Base-by-base conservation (phyloP, 2,329 filamentous ascomycete species). In the Phyllosticta paracitricarpa region DNA sequence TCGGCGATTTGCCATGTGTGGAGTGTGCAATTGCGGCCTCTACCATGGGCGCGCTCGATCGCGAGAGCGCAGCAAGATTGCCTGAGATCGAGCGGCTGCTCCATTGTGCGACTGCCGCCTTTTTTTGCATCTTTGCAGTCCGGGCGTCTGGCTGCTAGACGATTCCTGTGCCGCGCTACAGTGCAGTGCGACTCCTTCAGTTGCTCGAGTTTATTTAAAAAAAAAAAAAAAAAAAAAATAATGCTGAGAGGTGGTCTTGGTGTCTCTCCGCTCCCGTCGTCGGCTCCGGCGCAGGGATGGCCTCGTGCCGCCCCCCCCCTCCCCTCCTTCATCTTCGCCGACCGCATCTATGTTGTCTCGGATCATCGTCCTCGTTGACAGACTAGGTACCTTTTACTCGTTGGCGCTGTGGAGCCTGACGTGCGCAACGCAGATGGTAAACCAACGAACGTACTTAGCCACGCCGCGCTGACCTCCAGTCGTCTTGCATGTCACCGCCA, bases 401-500 rank as follows among this genome's bases (percentile, higher is more conserved):
- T n/a, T 17, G 40, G 40, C 40, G 40, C 14, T 48, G 40, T n/a
- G 40, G 40, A 7, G 40, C 40, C 17, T n/a, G 6, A 17, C 14
- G 14, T 4, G 17, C 40, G 17, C 14, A 6, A n/a, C 3, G 12
- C 40, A 48, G 40, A 48, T 6, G 40, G 6, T 6, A 4, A n/a
- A 48, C 14, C 30, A 33, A 12, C 9, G 48, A 33, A 12, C 9
- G 48, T 22, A 7, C 8, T 65, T 1, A 71, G 73, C 9, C 77
- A 40, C 33, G 33, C 10, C 33, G 17, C 33, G 33, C 40, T n/a
- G 40, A n/a, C 5, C 40, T n/a, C 19, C 19, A 22, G 19, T 22
- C 40, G 40, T 6, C 40, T 48, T 48, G 40, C 14, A 6, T 10
- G 2, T 40, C 33, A 12, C 10, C 33, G 33, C 33, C 33, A 40